phyloP scores from a whole-genome alignment of 441 rosid genomes.

The Arabidopsis hybrid region DNA sequence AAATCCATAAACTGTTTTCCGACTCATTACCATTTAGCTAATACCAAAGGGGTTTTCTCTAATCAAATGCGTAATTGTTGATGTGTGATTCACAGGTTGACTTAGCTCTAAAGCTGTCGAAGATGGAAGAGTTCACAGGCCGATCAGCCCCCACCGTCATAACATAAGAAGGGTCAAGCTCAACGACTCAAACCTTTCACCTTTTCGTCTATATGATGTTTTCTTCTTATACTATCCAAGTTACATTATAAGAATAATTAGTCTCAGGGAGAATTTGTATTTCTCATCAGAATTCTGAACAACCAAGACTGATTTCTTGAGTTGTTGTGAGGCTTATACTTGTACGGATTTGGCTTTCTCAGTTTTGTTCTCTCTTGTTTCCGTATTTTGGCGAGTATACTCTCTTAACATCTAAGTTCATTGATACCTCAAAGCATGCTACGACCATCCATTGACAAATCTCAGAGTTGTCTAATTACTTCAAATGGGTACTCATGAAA shows the following conservation, averaged over 20 bases:
- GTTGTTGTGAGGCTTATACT: slow-evolving; percentile 23
- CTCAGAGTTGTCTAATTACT: neutral
- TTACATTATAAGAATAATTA: slow-evolving; percentile 32
- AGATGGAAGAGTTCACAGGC: slow-evolving; percentile 89
- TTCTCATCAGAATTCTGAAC: slow-evolving; percentile 16
- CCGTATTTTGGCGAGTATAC: slow-evolving; percentile 8
- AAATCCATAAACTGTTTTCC: neutral
- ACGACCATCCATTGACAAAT: slow-evolving; percentile 4
- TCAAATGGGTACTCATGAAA: too few relatives aligned
- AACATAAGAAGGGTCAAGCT: slow-evolving; percentile 53
- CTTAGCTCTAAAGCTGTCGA: slow-evolving; percentile 87
- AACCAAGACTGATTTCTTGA: neutral
- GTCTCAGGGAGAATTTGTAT: slow-evolving; percentile 27
- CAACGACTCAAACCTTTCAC: slow-evolving; percentile 14
- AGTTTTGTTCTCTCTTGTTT: slow-evolving; percentile 23
- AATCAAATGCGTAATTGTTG: slow-evolving; percentile 5
- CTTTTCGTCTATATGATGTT: slow-evolving; percentile 6
- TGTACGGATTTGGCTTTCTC: slow-evolving; percentile 11
- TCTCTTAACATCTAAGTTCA: slow-evolving; percentile 8
- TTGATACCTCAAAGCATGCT: neutral
- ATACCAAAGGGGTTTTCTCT: neutral
- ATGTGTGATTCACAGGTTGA: slow-evolving; percentile 69
- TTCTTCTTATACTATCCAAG: slow-evolving; percentile 20
- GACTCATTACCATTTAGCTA: neutral
- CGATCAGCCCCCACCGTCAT: slow-evolving; percentile 97